Percentiles rank a stretch among this genome's conserved stretches.
These are phyloP conservation scores for Calocera cornea DNA, from an alignment of 768 basidiomycete genomes.

Conservation along the genomic window DNA sequence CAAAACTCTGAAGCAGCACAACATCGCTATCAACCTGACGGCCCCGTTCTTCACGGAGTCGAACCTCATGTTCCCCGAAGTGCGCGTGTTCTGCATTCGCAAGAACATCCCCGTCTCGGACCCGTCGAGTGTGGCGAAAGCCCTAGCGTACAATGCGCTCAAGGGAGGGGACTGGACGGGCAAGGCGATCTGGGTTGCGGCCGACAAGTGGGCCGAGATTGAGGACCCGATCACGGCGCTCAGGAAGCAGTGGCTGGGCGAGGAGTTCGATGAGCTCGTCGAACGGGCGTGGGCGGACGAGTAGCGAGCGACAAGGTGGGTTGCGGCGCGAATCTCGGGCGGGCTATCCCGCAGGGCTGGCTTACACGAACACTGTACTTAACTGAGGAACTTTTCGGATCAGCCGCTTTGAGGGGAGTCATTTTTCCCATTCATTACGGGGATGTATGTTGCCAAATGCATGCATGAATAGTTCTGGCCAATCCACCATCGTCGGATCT, in stretches of 20 bases:
- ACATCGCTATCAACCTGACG: not conserved
- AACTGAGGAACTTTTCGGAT: too few relatives aligned
- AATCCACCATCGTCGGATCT: not conserved
- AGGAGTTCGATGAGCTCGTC: not conserved
- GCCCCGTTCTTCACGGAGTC: not conserved
- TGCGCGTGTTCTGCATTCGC: not conserved
- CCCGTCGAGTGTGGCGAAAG: not conserved
- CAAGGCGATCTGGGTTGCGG: not conserved
- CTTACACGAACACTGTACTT: too few relatives aligned
- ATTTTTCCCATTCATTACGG: too few relatives aligned
- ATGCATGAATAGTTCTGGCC: too few relatives aligned
- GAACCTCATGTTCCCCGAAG: not conserved
- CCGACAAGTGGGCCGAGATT: not conserved
- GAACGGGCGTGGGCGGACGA: not conserved
- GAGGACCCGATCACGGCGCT: not conserved
- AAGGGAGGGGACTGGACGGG: not conserved
- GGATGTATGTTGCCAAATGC: too few relatives aligned
- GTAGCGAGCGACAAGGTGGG: not conserved
- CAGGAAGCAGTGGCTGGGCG: not conserved
- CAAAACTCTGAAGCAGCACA: not conserved
- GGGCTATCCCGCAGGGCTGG: too few relatives aligned
- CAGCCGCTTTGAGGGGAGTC: too few relatives aligned
- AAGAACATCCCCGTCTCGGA: not conserved
- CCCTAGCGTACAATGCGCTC: not conserved
- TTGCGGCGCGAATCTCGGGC: not conserved